Conservation (phyloP, 2,329 filamentous ascomycete species). For the Diplodia sapinea region DNA sequence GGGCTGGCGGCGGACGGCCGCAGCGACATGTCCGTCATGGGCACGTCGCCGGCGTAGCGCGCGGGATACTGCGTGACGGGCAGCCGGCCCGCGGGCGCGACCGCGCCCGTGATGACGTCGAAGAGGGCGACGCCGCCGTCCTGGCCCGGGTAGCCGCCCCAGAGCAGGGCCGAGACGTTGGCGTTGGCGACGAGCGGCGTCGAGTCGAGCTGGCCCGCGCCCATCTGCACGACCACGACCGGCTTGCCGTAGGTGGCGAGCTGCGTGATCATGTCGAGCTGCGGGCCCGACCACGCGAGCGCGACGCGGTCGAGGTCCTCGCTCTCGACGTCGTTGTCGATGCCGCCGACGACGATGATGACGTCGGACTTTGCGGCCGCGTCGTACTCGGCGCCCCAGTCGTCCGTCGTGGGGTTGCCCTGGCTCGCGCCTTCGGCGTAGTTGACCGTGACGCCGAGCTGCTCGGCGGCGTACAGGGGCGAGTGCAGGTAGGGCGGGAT, state of each 20-base stretch:
- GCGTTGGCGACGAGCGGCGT: slow-evolving; percentile 55
- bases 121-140: slow-evolving; percentile 63
- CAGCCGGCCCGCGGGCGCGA: slow-evolving; percentile 60
- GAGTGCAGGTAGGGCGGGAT: slow-evolving; percentile 61
- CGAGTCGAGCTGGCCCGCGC: slow-evolving; percentile 59
- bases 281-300: slow-evolving; percentile 59
- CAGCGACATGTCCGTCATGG: slow-evolving; percentile 63
- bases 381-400: slow-evolving; percentile 35
- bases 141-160: slow-evolving; percentile 67
- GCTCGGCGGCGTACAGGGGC: slow-evolving; percentile 59
- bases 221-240: slow-evolving; percentile 59
- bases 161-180: slow-evolving; percentile 60
- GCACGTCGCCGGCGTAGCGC: slow-evolving; percentile 56
- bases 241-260: slow-evolving; percentile 57
- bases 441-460: slow-evolving; percentile 53
- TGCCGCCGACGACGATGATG: slow-evolving; percentile 62
- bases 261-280: slow-evolving; percentile 58
- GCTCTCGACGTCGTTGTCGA: slow-evolving; percentile 59
- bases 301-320: slow-evolving; percentile 60
- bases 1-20: slow-evolving; percentile 55
- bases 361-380: slow-evolving; percentile 55
- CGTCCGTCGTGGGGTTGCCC: slow-evolving; percentile 40
- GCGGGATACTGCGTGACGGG: slow-evolving; percentile 64
- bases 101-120: slow-evolving; percentile 59
- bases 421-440: slow-evolving; percentile 51